Conservation (phyloP, 768 basidiomycete species). For the Postia placenta region DNA sequence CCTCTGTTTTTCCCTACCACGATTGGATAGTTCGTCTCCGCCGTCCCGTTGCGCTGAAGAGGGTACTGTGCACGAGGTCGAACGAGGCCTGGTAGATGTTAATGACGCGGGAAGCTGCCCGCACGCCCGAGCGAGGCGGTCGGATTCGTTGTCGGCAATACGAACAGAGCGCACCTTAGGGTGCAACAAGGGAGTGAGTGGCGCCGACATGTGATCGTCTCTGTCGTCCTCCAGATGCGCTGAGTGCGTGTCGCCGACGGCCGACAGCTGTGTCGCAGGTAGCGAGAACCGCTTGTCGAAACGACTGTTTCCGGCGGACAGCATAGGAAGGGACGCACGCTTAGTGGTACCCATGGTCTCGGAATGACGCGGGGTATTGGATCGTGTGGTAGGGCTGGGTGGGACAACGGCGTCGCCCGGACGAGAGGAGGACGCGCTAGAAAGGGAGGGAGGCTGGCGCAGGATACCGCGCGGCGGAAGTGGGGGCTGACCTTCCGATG, state of each 20-base stretch:
- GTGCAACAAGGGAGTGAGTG: slow-evolving; percentile 1
- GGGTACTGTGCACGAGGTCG: neutral
- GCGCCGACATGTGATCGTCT: neutral
- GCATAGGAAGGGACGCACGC: neutral
- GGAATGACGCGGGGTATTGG: neutral
- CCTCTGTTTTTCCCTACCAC: no score
- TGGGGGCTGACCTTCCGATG: neutral
- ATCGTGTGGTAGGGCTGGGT: neutral
- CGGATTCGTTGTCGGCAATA: slow-evolving; percentile 10
- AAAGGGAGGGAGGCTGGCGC: neutral
- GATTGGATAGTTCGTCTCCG: no score
- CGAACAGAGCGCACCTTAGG: slow-evolving; percentile 10
- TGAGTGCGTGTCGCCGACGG: neutral
- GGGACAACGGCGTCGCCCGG: neutral
- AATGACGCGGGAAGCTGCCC: slow-evolving; percentile 10
- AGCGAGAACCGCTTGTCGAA: neutral
- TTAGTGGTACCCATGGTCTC: neutral
- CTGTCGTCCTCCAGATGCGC: neutral
- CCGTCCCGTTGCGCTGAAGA: neutral
- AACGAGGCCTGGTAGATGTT: neutral
- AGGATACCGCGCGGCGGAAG: neutral
- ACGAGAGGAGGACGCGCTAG: neutral
- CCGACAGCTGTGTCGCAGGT: neutral
- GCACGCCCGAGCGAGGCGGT: slow-evolving; percentile 16
- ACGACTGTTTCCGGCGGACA: neutral